Conservation (phyloP, 805 yeast species). For the Maudiozyma serrabonitensis region DNA sequence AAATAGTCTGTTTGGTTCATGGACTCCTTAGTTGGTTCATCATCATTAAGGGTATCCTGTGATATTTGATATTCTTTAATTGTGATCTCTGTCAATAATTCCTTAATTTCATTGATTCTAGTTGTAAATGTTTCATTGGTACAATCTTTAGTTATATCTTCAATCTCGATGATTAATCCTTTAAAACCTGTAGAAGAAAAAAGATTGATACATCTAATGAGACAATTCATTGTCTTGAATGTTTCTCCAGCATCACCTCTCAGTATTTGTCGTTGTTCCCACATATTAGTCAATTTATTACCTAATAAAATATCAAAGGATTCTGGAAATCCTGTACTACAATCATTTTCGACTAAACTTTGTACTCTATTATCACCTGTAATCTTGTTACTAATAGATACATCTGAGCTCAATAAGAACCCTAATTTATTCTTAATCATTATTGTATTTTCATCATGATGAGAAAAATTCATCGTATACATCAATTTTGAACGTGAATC, state of each 20-base stretch:
- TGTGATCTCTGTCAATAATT: constrained; percentile 12
- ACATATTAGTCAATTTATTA: constrained; percentile 23
- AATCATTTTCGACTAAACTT: constrained; percentile 11
- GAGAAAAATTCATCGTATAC: constrained; percentile 22
- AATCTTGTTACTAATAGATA: constrained; percentile 7
- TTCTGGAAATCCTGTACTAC: constrained; percentile 19
- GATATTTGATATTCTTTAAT: constrained; percentile 17
- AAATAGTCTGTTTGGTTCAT: constrained; percentile 2
- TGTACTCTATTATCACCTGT: background rate
- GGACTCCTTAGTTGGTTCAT: background rate
- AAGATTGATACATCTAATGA: constrained; percentile 22
- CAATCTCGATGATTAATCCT: constrained; percentile 23
- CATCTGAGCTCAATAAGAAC: constrained; percentile 8
- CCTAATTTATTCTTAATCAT: constrained; percentile 20
- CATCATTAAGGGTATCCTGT: constrained; percentile 8
- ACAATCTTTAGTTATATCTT: constrained; percentile 5
- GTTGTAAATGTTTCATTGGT: constrained; percentile 10
- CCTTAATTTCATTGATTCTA: constrained; percentile 12
- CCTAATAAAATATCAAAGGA: constrained; percentile 19
- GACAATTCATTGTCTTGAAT: constrained; percentile 13
- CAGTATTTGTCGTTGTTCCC: constrained; percentile 26
- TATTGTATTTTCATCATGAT: constrained; percentile 16
- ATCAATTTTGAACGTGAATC: constrained; percentile 17
- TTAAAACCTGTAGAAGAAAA: constrained; percentile 28
- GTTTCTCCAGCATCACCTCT: constrained; percentile 29